Base-by-base conservation (phyloP, 148 eudicot genomes). In the Mesembryanthemum crystallinum region DNA sequence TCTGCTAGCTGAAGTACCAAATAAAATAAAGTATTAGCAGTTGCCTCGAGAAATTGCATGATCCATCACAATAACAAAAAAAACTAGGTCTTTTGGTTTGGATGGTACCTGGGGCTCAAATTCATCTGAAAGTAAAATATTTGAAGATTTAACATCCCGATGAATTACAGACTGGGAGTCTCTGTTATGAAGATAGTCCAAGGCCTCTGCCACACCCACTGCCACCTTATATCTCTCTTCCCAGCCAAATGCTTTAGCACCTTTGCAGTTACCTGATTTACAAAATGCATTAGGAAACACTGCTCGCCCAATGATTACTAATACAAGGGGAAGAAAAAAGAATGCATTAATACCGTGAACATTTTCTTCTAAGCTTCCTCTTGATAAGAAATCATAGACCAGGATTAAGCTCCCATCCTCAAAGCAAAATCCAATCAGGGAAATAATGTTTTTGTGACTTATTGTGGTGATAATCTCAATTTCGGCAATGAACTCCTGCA, bases 331-430 rank as follows among this genome's bases (percentile, higher is more conserved):
- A 28, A 18, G 60, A 28, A 17, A 54, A 57, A 30, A 47, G 71
- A 55, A 73, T 20, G 28, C 27, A 2, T 28, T 51, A 73, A 54
- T 83, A 93, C 98, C 90, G 33, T 93, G 92, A 84, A 93, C 91
- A 76, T 89, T 93, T 65, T 93, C 94, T 80, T 93, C 96, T 65
- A 93, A 88, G 83, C 98, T 89, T 83, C 98, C 98, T 85, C 90
- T 78, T 65, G 96, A 80, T 73, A 91, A 75, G 78, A 84, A 89
- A 80, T 91, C 91, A 84, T 94, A 91, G 71, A 94, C 97, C 69
- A 94, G 70, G 75, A 88, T 82, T 64, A 86, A 87, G 76, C 82
- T 76, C 67, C 77, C 85, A 59, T 89, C 88, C 85, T 94, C 97
- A 12, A 81, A 83, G 78, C 94, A 91, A 71, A 82, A 94, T 32